phyloP scores from a whole-genome alignment of 495 filamentous ascomycete species.

The Aspergillus carlsbadensis region DNA sequence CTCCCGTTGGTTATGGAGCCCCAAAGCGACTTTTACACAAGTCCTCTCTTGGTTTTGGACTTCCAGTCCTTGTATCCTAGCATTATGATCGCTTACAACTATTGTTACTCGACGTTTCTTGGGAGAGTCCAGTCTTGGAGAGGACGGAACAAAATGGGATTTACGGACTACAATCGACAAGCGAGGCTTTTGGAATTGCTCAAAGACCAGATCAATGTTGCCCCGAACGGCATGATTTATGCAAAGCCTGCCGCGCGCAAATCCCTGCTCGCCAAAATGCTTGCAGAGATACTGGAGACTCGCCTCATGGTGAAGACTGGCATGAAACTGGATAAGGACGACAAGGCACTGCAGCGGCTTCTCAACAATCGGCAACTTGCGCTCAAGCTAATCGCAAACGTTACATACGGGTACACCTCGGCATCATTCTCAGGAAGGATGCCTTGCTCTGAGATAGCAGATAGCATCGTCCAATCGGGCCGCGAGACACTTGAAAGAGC shows the following conservation, averaged over 20 bases:
- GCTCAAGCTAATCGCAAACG: slow-evolving; percentile 95
- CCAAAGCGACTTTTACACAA: slow-evolving; percentile 89
- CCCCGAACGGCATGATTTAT: slow-evolving; percentile 97
- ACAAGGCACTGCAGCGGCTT: slow-evolving; percentile 79
- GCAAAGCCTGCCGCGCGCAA: slow-evolving; percentile 81
- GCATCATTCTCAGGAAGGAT: slow-evolving; percentile 94
- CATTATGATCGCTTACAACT: slow-evolving; percentile 99
- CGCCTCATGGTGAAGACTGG: slow-evolving; percentile 97
- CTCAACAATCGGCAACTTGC: slow-evolving; percentile 93
- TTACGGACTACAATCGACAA: slow-evolving; percentile 76
- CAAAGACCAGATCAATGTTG: slow-evolving; percentile 84
- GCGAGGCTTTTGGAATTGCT: slow-evolving; percentile 74
- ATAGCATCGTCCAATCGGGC: slow-evolving; percentile 95
- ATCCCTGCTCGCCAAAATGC: slow-evolving; percentile 92
- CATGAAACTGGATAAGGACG: slow-evolving; percentile 93
- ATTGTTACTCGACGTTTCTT: slow-evolving; percentile 97
- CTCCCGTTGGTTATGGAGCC: slow-evolving; percentile 97
- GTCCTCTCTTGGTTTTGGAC: slow-evolving; percentile 86
- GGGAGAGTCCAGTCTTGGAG: slow-evolving; percentile 83
- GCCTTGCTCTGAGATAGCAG: slow-evolving; percentile 97
- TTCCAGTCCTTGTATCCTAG: slow-evolving; percentile 97
- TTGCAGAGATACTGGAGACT: slow-evolving; percentile 93
- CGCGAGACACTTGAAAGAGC: slow-evolving; percentile 93
- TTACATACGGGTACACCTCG: slow-evolving; percentile 97
- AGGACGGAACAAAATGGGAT: slow-evolving; percentile 92